Base-by-base conservation (phyloP, 371 early-diverging fungal genomes). In the Amoeboaphelidium protococcarum region DNA sequence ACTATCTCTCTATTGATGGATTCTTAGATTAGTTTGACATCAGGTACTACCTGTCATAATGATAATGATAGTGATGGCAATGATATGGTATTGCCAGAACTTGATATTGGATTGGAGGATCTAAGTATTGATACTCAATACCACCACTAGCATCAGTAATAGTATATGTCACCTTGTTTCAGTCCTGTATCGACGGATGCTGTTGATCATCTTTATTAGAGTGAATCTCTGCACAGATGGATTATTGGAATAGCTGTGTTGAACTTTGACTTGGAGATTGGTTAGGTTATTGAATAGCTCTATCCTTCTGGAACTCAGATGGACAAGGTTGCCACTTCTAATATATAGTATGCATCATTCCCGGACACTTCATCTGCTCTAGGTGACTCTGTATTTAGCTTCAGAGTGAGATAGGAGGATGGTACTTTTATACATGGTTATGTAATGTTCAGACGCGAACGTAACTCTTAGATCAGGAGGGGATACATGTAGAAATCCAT, bases 201-300 rank as follows among this genome's bases (percentile, higher is more conserved):
- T n/a, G n/a, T n/a, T n/a, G n/a, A n/a, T n/a, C n/a, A n/a, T n/a
- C n/a, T n/a, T n/a, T n/a, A n/a, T n/a, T n/a, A n/a, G n/a, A n/a
- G n/a, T n/a, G n/a, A n/a, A n/a, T n/a, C n/a, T n/a, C n/a, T n/a
- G n/a, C n/a, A n/a, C n/a, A n/a, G n/a, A 31, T 31, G 37, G 37
- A 16, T 16, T 6, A 31, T 31, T 31, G 37, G 37, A 16, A 31
- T 31, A 10, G 37, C 16, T 6, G 6, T 82, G 23, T 87, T 88
- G 21, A 80, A 83, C 54, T 92, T 92, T 72, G 92, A 92, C 67
- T 68, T 84, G 42, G 88, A 92, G 60, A 67, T 76, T 23, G 92
- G 92, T 25, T 90, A 82, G 47, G 54, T 64, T 56, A 48, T 91
- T 25, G 83, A 80, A 55, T 72, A 71, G 47, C 63, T 80, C 26